Evolutionary conservation across 768 basidiomycete genomes (phyloP).

Genomic region (Tephrocybe sp.): DNA sequence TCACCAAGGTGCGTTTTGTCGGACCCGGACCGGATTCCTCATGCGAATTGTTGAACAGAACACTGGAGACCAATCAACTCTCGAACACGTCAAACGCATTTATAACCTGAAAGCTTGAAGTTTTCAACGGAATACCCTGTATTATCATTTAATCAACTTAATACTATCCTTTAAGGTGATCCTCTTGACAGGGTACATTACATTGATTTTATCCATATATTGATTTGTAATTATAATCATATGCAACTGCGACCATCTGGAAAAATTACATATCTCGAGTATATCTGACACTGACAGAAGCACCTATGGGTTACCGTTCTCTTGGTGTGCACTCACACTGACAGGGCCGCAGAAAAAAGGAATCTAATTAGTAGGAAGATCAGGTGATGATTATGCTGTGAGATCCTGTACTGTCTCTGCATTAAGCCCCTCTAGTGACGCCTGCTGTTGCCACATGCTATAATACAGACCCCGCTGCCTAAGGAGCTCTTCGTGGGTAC

Average conservation of each 20-base stretch:
- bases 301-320: too few relatives aligned
- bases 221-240: neutral
- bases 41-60: slow-evolving; percentile 39
- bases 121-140: neutral
- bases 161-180: too few relatives aligned
- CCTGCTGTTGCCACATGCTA: slow-evolving; percentile 82
- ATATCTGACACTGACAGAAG: too few relatives aligned
- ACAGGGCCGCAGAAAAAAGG: too few relatives aligned
- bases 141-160: neutral
- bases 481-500: slow-evolving; percentile 87
- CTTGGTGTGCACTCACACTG: too few relatives aligned
- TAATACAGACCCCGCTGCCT: slow-evolving; percentile 66
- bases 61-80: slow-evolving; percentile 61
- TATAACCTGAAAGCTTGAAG: slow-evolving; percentile 28
- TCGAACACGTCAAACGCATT: slow-evolving; percentile 56
- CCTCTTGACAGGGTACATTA: neutral
- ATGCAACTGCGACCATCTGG: neutral
- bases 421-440: slow-evolving; percentile 36
- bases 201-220: neutral
- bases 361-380: neutral
- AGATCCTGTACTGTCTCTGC: slow-evolving; percentile 13
- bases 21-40: neutral
- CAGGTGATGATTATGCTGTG: neutral
- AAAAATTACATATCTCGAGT: too few relatives aligned
- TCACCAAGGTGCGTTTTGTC: slow-evolving; percentile 56